These are phyloP conservation scores for Cucurbita moschata DNA, from an alignment of 306 rosid species.

Conservation along the genomic window DNA sequence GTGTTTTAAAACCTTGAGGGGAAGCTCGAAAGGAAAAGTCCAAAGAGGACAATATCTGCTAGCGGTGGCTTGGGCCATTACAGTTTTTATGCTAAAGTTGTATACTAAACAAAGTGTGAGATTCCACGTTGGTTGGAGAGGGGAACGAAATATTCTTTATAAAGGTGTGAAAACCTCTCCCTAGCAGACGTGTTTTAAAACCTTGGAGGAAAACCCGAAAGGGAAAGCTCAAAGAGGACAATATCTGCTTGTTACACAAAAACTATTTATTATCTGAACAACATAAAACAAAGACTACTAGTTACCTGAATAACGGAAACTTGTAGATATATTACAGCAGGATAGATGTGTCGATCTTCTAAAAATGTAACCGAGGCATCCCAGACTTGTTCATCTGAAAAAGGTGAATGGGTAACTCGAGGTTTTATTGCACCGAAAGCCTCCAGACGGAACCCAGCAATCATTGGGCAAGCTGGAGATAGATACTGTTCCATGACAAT, in stretches of 20 bases:
- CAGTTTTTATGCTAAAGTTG: neutral
- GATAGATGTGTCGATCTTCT: conserved; percentile 71
- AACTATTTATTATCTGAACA: no score
- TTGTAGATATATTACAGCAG: conserved; percentile 69
- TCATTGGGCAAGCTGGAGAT: conserved; percentile 55
- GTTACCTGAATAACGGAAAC: conserved; percentile 78
- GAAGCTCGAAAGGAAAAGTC: no score
- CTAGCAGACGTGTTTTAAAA: no score
- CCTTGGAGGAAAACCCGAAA: no score
- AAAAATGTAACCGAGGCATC: conserved; percentile 29
- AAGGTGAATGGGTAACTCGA: conserved; percentile 80
- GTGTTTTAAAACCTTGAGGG: no score
- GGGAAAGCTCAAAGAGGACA: no score
- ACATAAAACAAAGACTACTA: neutral
- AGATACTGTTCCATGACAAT: conserved; percentile 62
- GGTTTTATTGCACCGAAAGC: conserved; percentile 79
- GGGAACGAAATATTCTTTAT: no score
- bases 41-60: no score
- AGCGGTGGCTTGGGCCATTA: no score
- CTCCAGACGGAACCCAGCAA: conserved; percentile 90
- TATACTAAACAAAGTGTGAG: neutral
- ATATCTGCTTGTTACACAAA: no score
- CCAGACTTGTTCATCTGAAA: conserved; percentile 29
- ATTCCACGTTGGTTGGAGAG: no score
- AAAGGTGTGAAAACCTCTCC: no score